phyloP scores from a whole-genome alignment of 352 stramenopile genomes.

The Phytopythium boreale region DNA sequence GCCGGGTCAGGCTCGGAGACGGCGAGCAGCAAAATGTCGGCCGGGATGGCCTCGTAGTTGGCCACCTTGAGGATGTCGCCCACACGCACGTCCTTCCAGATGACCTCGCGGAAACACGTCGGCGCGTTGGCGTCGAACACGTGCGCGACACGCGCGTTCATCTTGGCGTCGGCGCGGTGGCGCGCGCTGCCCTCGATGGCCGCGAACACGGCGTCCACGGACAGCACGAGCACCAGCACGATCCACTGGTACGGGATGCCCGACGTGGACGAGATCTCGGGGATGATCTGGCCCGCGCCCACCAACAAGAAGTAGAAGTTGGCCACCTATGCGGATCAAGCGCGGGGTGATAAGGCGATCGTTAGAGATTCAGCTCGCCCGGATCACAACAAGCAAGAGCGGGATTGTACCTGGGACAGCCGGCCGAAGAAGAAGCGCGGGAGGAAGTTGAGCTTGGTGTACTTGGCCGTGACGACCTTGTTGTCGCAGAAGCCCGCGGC shows the following conservation, averaged over 20 bases:
- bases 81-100: constrained; percentile 66
- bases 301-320: constrained; percentile 92
- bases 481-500: constrained; percentile 71
- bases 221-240: constrained; percentile 79
- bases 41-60: constrained; percentile 85
- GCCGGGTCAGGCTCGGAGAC: constrained; percentile 63
- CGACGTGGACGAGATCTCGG: constrained; percentile 81
- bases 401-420: constrained; percentile 48
- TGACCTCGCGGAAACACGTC: constrained; percentile 44
- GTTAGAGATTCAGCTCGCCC: neutral
- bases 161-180: constrained; percentile 74
- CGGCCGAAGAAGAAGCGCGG: constrained; percentile 81
- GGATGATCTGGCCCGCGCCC: constrained; percentile 81
- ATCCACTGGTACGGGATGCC: constrained; percentile 87
- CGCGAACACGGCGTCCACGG: constrained; percentile 80
- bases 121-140: constrained; percentile 55
- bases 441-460: constrained; percentile 87
- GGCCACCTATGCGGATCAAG: constrained; percentile 18
- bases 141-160: constrained; percentile 66
- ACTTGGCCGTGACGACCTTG: constrained; percentile 80
- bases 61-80: constrained; percentile 84
- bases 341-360: neutral
- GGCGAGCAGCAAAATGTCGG: constrained; percentile 75
- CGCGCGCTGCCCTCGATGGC: constrained; percentile 82
- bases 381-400: neutral